These are phyloP conservation scores for Candida ipomoeae DNA, from an alignment of 805 yeast genomes.

Conservation along the genomic window DNA sequence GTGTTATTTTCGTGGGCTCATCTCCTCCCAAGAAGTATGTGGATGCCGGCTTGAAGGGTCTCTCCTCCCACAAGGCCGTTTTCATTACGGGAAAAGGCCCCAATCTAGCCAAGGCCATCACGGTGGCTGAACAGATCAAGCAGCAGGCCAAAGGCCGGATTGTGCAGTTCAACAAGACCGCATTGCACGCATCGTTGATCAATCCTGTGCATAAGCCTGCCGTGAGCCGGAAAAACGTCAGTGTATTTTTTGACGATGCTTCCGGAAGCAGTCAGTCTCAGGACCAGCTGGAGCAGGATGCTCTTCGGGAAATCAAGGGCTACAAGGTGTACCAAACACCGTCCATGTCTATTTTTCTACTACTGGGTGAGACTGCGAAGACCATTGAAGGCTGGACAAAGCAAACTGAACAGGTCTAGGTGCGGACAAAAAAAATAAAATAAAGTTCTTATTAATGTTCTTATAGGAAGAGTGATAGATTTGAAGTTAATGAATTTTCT, in stretches of 20 bases:
- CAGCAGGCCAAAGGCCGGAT: conserved; percentile 8
- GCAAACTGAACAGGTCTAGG: conserved; percentile 4
- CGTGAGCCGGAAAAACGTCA: conserved; percentile 11
- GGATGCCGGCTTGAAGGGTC: conserved; percentile 9
- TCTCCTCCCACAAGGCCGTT: conserved; percentile 10
- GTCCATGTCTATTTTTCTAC: conserved; percentile 17
- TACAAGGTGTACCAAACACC: conserved; percentile 20
- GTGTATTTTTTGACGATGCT: conserved; percentile 11
- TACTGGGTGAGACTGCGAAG: conserved; percentile 1
- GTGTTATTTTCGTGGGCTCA: conserved; percentile 16
- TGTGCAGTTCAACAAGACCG: conserved; percentile 18
- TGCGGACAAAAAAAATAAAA: background rate
- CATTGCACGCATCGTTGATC: conserved; percentile 14
- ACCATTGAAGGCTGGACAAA: conserved; percentile 16
- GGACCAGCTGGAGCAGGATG: conserved; percentile 5
- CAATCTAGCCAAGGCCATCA: conserved; percentile 18
- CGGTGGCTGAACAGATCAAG: conserved; percentile 21
- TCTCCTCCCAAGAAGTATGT: conserved; percentile 17
- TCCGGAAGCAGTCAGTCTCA: background rate
- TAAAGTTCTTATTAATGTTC: too few species aligned
- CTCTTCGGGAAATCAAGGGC: conserved; percentile 17
- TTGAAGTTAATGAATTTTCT: background rate
- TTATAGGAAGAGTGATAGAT: background rate
- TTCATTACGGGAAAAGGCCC: conserved; percentile 19
- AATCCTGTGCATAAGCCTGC: conserved; percentile 16